Evolutionary conservation across 2,329 filamentous ascomycete genomes (phyloP).

Genomic region (Pseudopithomyces maydicus): DNA sequence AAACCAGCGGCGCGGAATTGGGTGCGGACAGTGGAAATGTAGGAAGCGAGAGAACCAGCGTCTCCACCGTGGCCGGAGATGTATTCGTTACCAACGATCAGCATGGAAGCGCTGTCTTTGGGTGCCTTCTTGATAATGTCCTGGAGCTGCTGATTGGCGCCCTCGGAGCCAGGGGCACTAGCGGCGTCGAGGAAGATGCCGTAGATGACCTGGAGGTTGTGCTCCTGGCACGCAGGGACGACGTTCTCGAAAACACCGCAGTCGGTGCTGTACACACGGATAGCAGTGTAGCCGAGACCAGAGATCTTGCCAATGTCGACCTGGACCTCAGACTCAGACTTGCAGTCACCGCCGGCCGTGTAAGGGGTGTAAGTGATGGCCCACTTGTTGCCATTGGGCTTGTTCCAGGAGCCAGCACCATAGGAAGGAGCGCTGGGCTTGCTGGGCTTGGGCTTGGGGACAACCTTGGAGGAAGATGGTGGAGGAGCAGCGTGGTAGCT

Average conservation of each 20-base stretch:
- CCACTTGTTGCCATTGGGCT: constrained; percentile 53
- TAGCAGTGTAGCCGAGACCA: constrained; percentile 62
- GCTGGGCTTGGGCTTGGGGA: constrained; percentile 36
- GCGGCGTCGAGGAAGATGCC: constrained; percentile 81
- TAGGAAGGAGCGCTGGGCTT: constrained; percentile 27
- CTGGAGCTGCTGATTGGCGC: constrained; percentile 73
- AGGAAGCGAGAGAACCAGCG: constrained; percentile 66
- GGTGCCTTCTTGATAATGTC: constrained; percentile 73
- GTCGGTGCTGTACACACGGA: constrained; percentile 90
- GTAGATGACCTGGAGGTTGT: constrained; percentile 79
- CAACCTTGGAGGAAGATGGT: constrained; percentile 20
- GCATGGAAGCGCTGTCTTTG: constrained; percentile 73
- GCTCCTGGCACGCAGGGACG: constrained; percentile 67
- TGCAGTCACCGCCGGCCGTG: constrained; percentile 49
- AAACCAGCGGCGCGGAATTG: constrained; percentile 70
- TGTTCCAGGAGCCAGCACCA: constrained; percentile 35
- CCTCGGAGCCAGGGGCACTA: constrained; percentile 48
- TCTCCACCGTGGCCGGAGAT: constrained; percentile 75
- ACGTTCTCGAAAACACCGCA: constrained; percentile 81
- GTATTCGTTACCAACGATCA: constrained; percentile 91
- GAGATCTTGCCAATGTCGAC: constrained; percentile 50
- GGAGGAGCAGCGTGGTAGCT: constrained; percentile 24
- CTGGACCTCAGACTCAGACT: constrained; percentile 45
- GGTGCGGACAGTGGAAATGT: constrained; percentile 71
- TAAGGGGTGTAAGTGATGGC: constrained; percentile 58